Percentiles rank a stretch among this genome's conserved stretches.
phyloP scores from a whole-genome alignment of 2,329 filamentous ascomycete genomes.

The Microsporum audouinii region DNA sequence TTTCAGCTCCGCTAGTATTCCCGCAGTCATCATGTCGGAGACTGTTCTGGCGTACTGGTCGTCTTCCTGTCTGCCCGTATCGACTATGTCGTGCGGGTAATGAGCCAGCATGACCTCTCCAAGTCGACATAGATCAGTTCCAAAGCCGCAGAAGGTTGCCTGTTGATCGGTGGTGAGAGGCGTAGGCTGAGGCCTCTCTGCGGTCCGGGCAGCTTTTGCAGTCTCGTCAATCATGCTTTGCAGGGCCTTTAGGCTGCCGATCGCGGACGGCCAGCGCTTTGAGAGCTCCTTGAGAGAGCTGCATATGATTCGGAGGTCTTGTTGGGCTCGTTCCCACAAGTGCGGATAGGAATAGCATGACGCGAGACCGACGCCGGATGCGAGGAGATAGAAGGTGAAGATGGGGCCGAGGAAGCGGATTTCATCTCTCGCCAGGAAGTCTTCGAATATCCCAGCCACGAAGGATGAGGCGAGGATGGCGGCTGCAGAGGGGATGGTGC shows the following conservation, averaged over 20 bases:
- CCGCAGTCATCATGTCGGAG: constrained; percentile 17
- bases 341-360: constrained; percentile 24
- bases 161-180: constrained; percentile 17
- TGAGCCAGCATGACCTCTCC: constrained; percentile 17
- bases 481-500: constrained; percentile 25
- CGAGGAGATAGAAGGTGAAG: constrained; percentile 35
- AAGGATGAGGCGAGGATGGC: constrained; percentile 34
- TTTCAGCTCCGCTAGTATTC: constrained; percentile 17
- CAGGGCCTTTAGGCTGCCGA: constrained; percentile 19
- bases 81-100: constrained; percentile 11
- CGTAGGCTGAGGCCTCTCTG: constrained; percentile 13
- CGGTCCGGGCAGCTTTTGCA: constrained; percentile 8
- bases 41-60: constrained; percentile 15
- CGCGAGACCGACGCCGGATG: constrained; percentile 29
- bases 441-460: constrained; percentile 35
- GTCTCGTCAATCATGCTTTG: constrained; percentile 19
- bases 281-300: constrained; percentile 20
- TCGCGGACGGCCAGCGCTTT: constrained; percentile 23
- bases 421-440: constrained; percentile 35
- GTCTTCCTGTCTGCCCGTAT: constrained; percentile 12
- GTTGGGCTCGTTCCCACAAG: constrained; percentile 16
- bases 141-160: constrained; percentile 19
- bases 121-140: constrained; percentile 20
- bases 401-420: constrained; percentile 34
- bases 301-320: constrained; percentile 19